These are phyloP conservation scores for Plasmodium vivax DNA, from an alignment of 169 alveolate genomes.

Conservation along the genomic window DNA sequence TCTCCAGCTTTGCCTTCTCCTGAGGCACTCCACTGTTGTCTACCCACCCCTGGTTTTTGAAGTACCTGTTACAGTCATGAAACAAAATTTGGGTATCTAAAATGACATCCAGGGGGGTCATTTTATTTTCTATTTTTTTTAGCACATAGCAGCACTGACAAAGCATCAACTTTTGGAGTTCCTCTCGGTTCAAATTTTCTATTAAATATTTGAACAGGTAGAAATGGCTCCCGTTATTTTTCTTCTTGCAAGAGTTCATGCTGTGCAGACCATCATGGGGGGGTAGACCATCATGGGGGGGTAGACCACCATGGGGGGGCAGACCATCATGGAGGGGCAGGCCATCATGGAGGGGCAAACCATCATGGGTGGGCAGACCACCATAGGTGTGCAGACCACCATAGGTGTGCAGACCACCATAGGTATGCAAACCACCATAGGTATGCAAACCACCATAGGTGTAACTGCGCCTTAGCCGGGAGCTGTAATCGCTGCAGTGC, in stretches of 20 bases:
- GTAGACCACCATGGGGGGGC: too few species aligned
- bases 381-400: background rate
- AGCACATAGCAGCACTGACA: conserved; percentile 30
- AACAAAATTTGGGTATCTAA: conserved; percentile 44
- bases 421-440: background rate
- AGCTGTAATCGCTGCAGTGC: background rate
- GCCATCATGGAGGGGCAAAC: too few species aligned
- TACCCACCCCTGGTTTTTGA: conserved; percentile 36
- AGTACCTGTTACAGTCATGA: conserved; percentile 48
- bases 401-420: background rate
- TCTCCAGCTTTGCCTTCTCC: background rate
- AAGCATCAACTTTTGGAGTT: conserved; percentile 23
- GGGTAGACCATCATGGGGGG: too few species aligned
- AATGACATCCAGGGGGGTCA: conserved; percentile 39
- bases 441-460: background rate
- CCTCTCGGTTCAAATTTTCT: conserved; percentile 42
- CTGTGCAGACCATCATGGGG: background rate
- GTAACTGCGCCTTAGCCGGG: background rate
- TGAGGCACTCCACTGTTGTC: background rate
- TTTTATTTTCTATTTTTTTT: conserved; percentile 39
- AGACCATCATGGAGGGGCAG: too few species aligned
- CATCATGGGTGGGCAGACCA: too few species aligned
- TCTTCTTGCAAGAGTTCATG: background rate
- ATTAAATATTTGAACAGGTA: conserved; percentile 17
- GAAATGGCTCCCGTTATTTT: background rate